Conservation (phyloP, 1,139 yeast genomes). For the Chernovozyma aurita region DNA sequence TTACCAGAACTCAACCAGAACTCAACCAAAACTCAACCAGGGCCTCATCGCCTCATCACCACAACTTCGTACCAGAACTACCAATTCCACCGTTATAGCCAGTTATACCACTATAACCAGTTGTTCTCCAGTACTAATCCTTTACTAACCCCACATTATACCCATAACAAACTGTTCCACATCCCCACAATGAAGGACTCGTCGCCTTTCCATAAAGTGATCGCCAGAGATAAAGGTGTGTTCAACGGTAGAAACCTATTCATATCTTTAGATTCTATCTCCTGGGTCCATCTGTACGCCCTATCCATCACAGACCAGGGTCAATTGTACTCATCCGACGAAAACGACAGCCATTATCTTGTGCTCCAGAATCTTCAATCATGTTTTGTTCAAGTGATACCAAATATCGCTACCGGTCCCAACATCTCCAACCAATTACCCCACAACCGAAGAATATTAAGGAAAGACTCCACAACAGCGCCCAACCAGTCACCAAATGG, state of each 20-base stretch:
- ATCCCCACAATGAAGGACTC: constrained; percentile 2
- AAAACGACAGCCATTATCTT: constrained; percentile 28
- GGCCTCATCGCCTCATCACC: no score
- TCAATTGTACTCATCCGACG: constrained; percentile 33
- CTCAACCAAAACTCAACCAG: no score
- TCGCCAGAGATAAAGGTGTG: constrained; percentile 32
- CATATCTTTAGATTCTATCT: constrained; percentile 35
- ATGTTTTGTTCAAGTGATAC: constrained; percentile 37
- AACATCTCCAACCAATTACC: constrained; percentile 9
- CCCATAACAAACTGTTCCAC: no score
- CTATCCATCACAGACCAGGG: constrained; percentile 36
- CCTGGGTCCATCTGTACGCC: constrained; percentile 33
- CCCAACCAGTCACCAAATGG: neutral
- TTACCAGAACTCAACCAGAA: no score
- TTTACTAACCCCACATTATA: no score
- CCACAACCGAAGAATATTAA: constrained; percentile 1
- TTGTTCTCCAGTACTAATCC: no score
- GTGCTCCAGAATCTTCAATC: constrained; percentile 37
- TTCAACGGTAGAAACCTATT: constrained; percentile 33
- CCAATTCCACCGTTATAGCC: no score
- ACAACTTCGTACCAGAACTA: no score
- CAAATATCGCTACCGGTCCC: constrained; percentile 17
- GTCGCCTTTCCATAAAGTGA: constrained; percentile 27
- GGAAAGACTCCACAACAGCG: neutral
- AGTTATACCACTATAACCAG: no score